Conservation (phyloP, 1,139 yeast species). For the Chernovozyma aurita region DNA sequence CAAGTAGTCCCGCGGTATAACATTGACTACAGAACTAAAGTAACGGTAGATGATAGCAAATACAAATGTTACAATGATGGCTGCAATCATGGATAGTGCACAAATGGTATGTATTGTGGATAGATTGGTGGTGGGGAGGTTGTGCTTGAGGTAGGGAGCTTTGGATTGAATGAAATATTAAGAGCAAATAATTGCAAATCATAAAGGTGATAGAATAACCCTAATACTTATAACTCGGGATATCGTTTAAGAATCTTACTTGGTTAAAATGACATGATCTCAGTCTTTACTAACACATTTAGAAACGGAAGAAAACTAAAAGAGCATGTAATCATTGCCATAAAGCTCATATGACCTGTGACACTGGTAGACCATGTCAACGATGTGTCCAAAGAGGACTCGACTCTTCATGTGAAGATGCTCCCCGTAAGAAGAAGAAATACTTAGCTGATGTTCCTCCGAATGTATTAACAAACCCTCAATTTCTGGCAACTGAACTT, state of each 20-base stretch:
- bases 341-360: conserved; percentile 85
- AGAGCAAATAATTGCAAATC: too few species aligned
- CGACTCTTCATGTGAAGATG: conserved; percentile 76
- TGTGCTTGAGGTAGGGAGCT: too few species aligned
- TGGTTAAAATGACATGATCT: too few species aligned
- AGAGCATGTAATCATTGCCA: conserved; percentile 88
- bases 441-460: conserved; percentile 60
- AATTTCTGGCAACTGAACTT: conserved; percentile 5
- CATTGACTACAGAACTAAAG: too few species aligned
- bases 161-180: too few species aligned
- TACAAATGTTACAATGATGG: not conserved
- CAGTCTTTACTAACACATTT: conserved; percentile 11
- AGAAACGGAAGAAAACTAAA: conserved; percentile 56
- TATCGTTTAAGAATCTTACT: too few species aligned
- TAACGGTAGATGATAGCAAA: too few species aligned
- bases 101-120: not conserved
- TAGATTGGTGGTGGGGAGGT: not conserved
- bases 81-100: not conserved
- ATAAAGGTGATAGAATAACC: too few species aligned
- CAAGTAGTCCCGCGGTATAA: too few species aligned
- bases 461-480: conserved; percentile 9
- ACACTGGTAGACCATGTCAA: conserved; percentile 72
- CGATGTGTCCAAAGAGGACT: conserved; percentile 72
- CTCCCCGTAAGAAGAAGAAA: conserved; percentile 82
- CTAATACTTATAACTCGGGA: too few species aligned